Evolutionary conservation across 148 eudicot genomes (phyloP).

Genomic region (Persicaria maculosa): DNA sequence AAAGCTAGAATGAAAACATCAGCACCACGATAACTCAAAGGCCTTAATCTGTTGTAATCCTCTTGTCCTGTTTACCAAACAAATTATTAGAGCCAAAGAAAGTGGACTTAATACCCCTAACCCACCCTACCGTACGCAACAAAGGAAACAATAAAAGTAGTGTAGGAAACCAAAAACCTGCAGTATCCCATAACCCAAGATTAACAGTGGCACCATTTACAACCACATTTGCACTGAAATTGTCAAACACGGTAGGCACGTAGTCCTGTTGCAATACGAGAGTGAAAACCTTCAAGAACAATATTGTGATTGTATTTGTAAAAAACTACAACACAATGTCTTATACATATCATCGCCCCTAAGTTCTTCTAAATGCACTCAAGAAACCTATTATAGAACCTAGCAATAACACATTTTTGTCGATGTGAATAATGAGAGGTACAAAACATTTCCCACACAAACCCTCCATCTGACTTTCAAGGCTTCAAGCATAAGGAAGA

Average conservation of each 20-base stretch:
- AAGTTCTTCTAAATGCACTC: neutral
- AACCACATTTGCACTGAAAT: constrained; percentile 98
- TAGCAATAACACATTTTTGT: neutral
- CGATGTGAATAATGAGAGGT: neutral
- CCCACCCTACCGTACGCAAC: too few relatives aligned
- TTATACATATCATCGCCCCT: too few relatives aligned
- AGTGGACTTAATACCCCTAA: neutral
- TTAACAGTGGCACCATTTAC: constrained; percentile 89
- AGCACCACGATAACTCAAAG: constrained; percentile 98
- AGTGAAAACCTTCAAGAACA: neutral
- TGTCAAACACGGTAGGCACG: constrained; percentile 97
- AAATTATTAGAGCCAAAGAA: constrained; percentile 12
- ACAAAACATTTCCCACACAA: too few relatives aligned
- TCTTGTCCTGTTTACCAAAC: constrained; percentile 70
- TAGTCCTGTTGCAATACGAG: constrained; percentile 59
- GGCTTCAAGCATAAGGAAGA: too few relatives aligned
- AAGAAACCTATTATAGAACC: neutral
- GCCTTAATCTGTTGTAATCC: constrained; percentile 97
- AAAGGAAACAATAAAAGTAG: neutral
- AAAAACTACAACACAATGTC: neutral
- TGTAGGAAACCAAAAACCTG: constrained; percentile 34
- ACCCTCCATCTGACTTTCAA: too few relatives aligned
- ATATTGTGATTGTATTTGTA: neutral
- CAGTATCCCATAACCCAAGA: constrained; percentile 97
- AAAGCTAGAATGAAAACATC: constrained; percentile 96